phyloP scores from a whole-genome alignment of 331 rosid genomes.

The Telfairia occidentalis region DNA sequence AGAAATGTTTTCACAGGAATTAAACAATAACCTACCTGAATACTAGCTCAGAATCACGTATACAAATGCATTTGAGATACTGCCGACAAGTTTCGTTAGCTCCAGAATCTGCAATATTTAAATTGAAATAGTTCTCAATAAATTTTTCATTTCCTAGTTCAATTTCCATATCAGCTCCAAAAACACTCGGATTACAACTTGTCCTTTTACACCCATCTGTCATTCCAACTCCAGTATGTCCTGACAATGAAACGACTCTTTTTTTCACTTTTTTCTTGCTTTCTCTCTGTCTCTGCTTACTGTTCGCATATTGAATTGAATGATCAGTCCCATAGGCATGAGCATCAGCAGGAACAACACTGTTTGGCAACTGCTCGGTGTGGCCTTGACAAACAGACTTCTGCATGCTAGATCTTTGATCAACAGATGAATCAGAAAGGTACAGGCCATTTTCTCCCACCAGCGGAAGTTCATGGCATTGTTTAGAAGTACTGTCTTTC shows the following conservation, averaged over 20 bases:
- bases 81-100: conserved; percentile 49
- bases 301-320: conserved; percentile 26
- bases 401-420: conserved; percentile 20
- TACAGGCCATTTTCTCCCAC: conserved; percentile 35
- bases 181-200: conserved; percentile 27
- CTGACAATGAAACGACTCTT: conserved; percentile 42
- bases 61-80: conserved; percentile 44
- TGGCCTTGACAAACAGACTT: conserved; percentile 1
- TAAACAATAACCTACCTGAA: conserved; percentile 41
- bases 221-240: conserved; percentile 26
- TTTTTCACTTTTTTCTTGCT: conserved; percentile 47
- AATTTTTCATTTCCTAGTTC: conserved; percentile 31
- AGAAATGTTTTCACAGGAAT: not conserved
- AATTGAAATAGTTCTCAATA: conserved; percentile 51
- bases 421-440: conserved; percentile 22
- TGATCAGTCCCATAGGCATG: conserved; percentile 18
- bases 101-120: conserved; percentile 45
- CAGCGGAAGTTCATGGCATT: conserved; percentile 22
- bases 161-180: conserved; percentile 15
- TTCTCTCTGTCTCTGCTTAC: conserved; percentile 35
- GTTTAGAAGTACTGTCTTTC: conserved; percentile 24
- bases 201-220: conserved; percentile 11
- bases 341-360: conserved; percentile 28
- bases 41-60: conserved; percentile 37
- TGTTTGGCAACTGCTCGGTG: conserved; percentile 2